phyloP scores from a whole-genome alignment of 768 basidiomycete species.

The Lactarius vividus region DNA sequence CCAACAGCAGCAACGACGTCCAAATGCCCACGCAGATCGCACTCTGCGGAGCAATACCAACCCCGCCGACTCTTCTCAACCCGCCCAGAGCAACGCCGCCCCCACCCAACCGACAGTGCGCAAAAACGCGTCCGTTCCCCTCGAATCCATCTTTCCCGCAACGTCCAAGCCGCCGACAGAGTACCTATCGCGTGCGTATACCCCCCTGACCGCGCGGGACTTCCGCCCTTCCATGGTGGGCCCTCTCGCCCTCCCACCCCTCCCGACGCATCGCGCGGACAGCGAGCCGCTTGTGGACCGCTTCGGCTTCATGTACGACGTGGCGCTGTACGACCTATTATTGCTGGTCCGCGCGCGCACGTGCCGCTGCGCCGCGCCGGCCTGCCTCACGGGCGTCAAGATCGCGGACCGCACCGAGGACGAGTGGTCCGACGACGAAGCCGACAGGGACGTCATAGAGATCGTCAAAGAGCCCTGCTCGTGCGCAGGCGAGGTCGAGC shows the following conservation, averaged over 20 bases:
- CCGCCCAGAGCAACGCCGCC: constrained; percentile 20
- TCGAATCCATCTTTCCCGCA: constrained; percentile 81
- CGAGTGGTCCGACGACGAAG: constrained; percentile 72
- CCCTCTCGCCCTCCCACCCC: constrained; percentile 55
- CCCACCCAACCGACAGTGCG: constrained; percentile 31
- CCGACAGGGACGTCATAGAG: constrained; percentile 41
- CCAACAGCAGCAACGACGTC: constrained; percentile 48
- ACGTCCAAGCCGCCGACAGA: constrained; percentile 81
- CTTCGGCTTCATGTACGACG: constrained; percentile 89
- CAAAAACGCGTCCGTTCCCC: constrained; percentile 51
- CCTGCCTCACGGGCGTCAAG: constrained; percentile 83
- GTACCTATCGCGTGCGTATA: constrained; percentile 72
- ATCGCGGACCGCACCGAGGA: constrained; percentile 81
- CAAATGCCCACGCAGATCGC: constrained; percentile 33
- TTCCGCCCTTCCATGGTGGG: constrained; percentile 71
- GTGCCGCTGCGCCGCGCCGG: constrained; percentile 73
- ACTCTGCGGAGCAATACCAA: constrained; percentile 2
- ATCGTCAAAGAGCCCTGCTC: constrained; percentile 43
- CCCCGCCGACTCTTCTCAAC: constrained; percentile 17
- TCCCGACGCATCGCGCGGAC: constrained; percentile 49
- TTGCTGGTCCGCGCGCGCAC: constrained; percentile 70
- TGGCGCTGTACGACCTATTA: constrained; percentile 76
- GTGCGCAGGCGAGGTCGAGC: constrained; percentile 37
- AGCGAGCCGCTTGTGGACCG: constrained; percentile 73
- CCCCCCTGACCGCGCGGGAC: constrained; percentile 67